These are phyloP conservation scores for Ophiostoma novo-ulmi DNA, from an alignment of 2,329 filamentous ascomycete genomes.

Conservation along the genomic window DNA sequence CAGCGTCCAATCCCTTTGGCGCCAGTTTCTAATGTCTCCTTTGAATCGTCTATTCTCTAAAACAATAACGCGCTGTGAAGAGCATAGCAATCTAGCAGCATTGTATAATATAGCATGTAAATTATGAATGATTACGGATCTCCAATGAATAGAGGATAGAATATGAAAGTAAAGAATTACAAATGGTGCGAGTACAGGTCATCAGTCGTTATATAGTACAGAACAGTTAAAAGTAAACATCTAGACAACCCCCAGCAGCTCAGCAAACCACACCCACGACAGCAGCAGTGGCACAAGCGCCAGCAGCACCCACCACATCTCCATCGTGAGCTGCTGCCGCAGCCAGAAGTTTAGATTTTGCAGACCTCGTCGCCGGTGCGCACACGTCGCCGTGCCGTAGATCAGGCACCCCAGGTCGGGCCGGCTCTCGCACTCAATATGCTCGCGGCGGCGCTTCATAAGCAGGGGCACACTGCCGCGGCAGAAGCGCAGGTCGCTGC, in stretches of 20 bases:
- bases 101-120: background rate
- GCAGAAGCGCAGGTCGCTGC: slow-evolving; percentile 57
- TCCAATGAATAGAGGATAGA: too few relatives aligned
- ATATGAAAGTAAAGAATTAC: too few relatives aligned
- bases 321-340: slow-evolving; percentile 41
- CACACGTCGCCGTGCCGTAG: slow-evolving; percentile 46
- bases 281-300: slow-evolving; percentile 39
- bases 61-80: background rate
- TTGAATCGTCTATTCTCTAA: background rate
- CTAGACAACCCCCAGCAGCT: slow-evolving; percentile 24
- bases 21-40: background rate
- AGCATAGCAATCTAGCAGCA: background rate
- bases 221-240: background rate
- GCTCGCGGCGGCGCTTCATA: slow-evolving; percentile 55
- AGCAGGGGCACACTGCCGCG: slow-evolving; percentile 53
- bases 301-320: slow-evolving; percentile 47
- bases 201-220: too few relatives aligned
- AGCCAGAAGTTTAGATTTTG: slow-evolving; percentile 45
- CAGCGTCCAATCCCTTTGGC: background rate
- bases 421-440: slow-evolving; percentile 56
- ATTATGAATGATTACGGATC: too few relatives aligned
- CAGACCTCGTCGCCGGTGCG: slow-evolving; percentile 37
- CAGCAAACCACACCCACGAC: slow-evolving; percentile 38
- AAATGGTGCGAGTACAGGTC: too few relatives aligned
- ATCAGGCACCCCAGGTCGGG: slow-evolving; percentile 54